Evolutionary conservation across 2,329 filamentous ascomycete genomes (phyloP).

Genomic region (Paraphaeosphaeria sporulosa): DNA sequence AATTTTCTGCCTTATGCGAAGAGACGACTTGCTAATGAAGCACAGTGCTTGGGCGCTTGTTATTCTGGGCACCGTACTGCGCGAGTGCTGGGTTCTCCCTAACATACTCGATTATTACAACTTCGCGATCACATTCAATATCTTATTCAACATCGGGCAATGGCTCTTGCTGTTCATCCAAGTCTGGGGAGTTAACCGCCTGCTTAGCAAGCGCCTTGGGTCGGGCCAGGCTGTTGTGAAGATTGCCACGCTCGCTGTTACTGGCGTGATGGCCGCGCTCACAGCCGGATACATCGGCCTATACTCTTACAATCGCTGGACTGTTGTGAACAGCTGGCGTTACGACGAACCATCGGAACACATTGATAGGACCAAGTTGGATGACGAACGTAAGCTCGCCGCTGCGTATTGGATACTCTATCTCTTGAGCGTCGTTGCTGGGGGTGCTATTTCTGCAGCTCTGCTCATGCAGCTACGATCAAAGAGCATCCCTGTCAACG

Average conservation of each 20-base stretch:
- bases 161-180: slow-evolving; percentile 35
- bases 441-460: slow-evolving; percentile 20
- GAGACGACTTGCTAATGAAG: slow-evolving; percentile 13
- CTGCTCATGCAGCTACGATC: slow-evolving; percentile 28
- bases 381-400: slow-evolving; percentile 7
- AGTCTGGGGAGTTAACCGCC: slow-evolving; percentile 33
- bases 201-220: slow-evolving; percentile 31
- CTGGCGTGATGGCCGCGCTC: slow-evolving; percentile 31
- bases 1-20: background rate
- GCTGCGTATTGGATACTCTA: slow-evolving; percentile 29
- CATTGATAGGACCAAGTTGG: background rate
- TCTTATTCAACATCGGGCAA: slow-evolving; percentile 31
- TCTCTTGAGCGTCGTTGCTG: slow-evolving; percentile 26
- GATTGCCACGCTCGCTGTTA: slow-evolving; percentile 18
- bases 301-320: slow-evolving; percentile 22
- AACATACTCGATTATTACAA: slow-evolving; percentile 9
- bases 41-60: slow-evolving; percentile 20
- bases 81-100: slow-evolving; percentile 17
- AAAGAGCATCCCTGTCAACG: slow-evolving; percentile 20
- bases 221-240: slow-evolving; percentile 21
- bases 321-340: too few species aligned
- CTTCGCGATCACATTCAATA: slow-evolving; percentile 21
- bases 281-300: slow-evolving; percentile 24
- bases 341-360: too few species aligned
- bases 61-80: slow-evolving; percentile 23